These are phyloP conservation scores for Venturia asperata DNA, from an alignment of 2,329 filamentous ascomycete species.

Conservation along the genomic window DNA sequence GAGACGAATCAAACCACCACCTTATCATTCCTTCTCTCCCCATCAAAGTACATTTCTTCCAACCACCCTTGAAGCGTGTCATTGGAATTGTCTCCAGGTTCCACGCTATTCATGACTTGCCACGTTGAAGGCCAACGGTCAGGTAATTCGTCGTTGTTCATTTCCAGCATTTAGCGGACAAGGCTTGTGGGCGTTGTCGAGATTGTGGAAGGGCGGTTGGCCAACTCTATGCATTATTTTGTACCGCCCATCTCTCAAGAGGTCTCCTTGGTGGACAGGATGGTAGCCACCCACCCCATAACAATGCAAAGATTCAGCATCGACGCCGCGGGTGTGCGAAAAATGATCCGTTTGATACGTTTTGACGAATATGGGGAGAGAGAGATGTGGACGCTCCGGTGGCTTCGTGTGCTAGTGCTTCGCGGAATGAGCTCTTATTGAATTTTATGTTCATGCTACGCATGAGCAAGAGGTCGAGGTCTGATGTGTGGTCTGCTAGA, in stretches of 20 bases:
- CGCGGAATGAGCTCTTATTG: neutral
- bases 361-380: neutral
- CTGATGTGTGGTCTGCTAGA: neutral
- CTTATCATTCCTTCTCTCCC: no score
- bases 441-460: no score
- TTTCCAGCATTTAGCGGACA: no score
- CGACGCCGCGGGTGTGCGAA: conserved; percentile 21
- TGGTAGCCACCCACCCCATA: conserved; percentile 25
- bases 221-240: conserved; percentile 22
- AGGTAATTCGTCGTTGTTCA: no score
- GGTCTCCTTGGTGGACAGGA: conserved; percentile 24
- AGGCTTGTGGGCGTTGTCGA: no score
- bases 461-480: neutral
- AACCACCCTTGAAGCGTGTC: no score
- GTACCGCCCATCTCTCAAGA: conserved; percentile 21
- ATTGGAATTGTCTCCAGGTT: no score
- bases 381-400: neutral
- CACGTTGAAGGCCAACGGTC: no score
- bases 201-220: no score
- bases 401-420: neutral
- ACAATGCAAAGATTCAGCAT: conserved; percentile 25
- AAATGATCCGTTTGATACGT: conserved; percentile 11
- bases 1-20: no score
- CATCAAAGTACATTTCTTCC: no score
- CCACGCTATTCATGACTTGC: no score